Evolutionary conservation across 768 basidiomycete species (phyloP).

Genomic region (Suillus paluster): DNA sequence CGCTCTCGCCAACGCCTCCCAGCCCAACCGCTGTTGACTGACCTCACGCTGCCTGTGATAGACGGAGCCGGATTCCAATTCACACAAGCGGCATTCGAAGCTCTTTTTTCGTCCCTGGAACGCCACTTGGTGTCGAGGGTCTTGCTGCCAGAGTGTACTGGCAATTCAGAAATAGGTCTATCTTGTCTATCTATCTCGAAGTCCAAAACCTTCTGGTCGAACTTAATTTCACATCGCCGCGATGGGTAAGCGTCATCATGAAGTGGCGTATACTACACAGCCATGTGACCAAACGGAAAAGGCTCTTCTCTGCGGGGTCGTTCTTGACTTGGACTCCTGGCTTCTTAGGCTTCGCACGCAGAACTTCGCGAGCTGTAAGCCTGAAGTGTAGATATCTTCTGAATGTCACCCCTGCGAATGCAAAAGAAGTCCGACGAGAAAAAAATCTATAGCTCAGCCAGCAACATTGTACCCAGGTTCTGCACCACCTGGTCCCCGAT

Average conservation of each 20-base stretch:
- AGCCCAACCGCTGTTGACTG: neutral
- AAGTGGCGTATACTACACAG: neutral
- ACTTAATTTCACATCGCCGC: slow-evolving; percentile 3
- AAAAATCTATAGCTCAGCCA: slow-evolving; percentile 77
- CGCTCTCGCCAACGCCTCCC: neutral
- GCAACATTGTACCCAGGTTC: slow-evolving; percentile 91
- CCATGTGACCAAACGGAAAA: neutral
- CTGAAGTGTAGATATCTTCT: neutral
- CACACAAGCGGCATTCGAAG: neutral
- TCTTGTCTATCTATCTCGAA: neutral
- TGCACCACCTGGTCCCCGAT: slow-evolving; percentile 98
- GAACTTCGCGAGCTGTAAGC: neutral
- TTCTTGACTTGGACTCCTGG: neutral
- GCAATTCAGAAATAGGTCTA: neutral
- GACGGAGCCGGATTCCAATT: neutral
- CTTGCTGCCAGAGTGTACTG: neutral
- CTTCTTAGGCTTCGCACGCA: neutral
- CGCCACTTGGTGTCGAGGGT: neutral
- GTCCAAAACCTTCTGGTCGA: slow-evolving; percentile 1
- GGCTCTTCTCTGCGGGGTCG: neutral
- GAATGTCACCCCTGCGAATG: slow-evolving; percentile 13
- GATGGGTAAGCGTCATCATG: neutral
- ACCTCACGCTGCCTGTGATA: neutral
- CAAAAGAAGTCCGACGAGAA: slow-evolving; percentile 14
- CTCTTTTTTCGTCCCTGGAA: neutral